A percentile compares a stretch with the other conserved stretches of the same genome.
These are phyloP conservation scores for Podaxis sp. DNA, from an alignment of 768 basidiomycete genomes.

Conservation along the genomic window DNA sequence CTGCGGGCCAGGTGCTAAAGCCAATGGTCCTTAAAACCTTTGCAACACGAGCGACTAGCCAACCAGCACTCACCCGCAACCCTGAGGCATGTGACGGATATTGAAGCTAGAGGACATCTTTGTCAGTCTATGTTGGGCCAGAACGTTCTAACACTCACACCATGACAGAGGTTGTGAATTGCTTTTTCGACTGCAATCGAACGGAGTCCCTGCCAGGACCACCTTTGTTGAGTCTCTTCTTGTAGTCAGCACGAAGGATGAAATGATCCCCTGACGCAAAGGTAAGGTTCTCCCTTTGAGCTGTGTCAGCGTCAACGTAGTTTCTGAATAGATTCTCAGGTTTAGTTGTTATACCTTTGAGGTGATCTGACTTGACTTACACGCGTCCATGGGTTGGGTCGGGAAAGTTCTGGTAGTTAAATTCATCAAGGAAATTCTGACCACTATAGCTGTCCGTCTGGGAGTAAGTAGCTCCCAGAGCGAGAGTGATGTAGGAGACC, in stretches of 20 bases:
- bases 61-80: slow-evolving; percentile 36
- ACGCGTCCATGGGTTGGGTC: slow-evolving; percentile 70
- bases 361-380: slow-evolving; percentile 27
- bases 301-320: slow-evolving; percentile 44
- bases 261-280: slow-evolving; percentile 49
- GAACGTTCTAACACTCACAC: slow-evolving; percentile 32
- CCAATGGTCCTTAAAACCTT: background rate
- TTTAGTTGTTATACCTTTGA: background rate
- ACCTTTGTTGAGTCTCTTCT: slow-evolving; percentile 37
- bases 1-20: slow-evolving; percentile 43
- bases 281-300: slow-evolving; percentile 50
- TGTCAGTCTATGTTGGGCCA: background rate
- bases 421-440: slow-evolving; percentile 44
- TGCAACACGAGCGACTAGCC: slow-evolving; percentile 1
- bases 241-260: slow-evolving; percentile 52
- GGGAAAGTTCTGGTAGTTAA: slow-evolving; percentile 41
- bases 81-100: slow-evolving; percentile 51
- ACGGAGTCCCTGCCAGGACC: slow-evolving; percentile 59
- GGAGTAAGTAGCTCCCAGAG: slow-evolving; percentile 41
- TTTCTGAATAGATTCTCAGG: slow-evolving; percentile 23
- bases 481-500: slow-evolving; percentile 16
- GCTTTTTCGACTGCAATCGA: slow-evolving; percentile 47
- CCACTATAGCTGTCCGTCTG: slow-evolving; percentile 42
- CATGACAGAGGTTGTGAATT: slow-evolving; percentile 48
- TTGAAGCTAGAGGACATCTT: slow-evolving; percentile 22